Evolutionary conservation across 2,329 filamentous ascomycete genomes (phyloP), one percentile per base, ranked within the genome.

Genomic region (Parastagonospora nodorum): DNA sequence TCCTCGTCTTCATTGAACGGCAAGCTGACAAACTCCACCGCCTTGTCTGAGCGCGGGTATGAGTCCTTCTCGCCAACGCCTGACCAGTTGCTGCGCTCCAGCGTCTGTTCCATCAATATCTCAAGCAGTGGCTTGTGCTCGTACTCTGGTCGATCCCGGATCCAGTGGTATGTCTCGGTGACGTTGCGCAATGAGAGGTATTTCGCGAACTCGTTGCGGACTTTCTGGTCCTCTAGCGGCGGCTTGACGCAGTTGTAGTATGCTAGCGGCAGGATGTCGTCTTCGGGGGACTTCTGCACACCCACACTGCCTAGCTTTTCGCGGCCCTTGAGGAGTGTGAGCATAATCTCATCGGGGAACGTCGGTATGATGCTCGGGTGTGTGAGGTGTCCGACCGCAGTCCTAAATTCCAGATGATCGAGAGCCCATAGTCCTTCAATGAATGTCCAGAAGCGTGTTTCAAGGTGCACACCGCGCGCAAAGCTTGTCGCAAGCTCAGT

Each of bases 371-470:
- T 80, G 1, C 88, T 90, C 0, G 91, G 90, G 63, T 94, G 88
- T 4, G 89, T 87, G 11, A 96, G 82, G 68, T 88, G 86, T 61
- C 90, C 86, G 27, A 95, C 79, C 2, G 90, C 89, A 57, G 58
- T 74, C 46, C 71, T 61, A 51, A 90, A 92, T 49, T 90, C 80
- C 38, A 85, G 77, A 37, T 84, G 82, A 67, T 96, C 91, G 70
- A 96, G 78, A 63, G 88, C 80, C 89, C 90, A 95, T 8, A 95
- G 76, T 0, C 91, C 91, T 61, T 88, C 86, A 75, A 94, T 90
- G 63, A 92, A 89, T 39, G 89, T 84, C 72, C 87, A 85, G 71
- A 93, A 95, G 60, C 87, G 90, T 48, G 82, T 80, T 1, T 91
- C 89, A 44, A 95, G 80, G 56, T 87, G 85, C 5, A 85, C 85